These are phyloP conservation scores for Backusella australiensis DNA, from an alignment of 192 early-diverging fungal genomes.

Conservation along the genomic window DNA sequence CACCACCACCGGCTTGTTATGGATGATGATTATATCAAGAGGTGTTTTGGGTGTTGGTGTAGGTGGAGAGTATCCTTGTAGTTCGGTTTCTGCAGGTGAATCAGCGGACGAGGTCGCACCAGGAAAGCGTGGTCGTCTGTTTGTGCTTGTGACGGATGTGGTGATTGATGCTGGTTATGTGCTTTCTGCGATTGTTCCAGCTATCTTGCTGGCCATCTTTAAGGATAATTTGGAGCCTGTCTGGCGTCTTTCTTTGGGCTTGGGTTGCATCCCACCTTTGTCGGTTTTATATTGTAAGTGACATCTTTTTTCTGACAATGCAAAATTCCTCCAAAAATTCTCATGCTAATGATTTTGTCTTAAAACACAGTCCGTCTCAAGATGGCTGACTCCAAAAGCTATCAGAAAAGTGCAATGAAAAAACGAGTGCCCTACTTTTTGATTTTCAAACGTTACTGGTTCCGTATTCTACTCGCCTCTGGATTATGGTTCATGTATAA, in stretches of 20 bases:
- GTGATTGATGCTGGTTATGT: slow-evolving; percentile 52
- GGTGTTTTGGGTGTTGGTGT: slow-evolving; percentile 47
- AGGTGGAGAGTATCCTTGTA: slow-evolving; percentile 54
- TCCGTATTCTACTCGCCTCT: slow-evolving; percentile 44
- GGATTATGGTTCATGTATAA: slow-evolving; percentile 49
- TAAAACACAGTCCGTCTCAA: slow-evolving; percentile 45
- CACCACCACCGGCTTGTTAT: slow-evolving; percentile 40
- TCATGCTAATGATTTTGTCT: neutral
- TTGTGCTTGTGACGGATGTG: slow-evolving; percentile 41
- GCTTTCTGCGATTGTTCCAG: slow-evolving; percentile 41
- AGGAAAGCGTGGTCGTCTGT: slow-evolving; percentile 32
- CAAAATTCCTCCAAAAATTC: neutral
- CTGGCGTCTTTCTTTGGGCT: slow-evolving; percentile 54
- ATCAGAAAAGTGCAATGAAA: slow-evolving; percentile 42
- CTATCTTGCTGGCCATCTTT: slow-evolving; percentile 48
- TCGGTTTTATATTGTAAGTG: slow-evolving; percentile 48
- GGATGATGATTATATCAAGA: slow-evolving; percentile 44
- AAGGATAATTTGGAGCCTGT: slow-evolving; percentile 45
- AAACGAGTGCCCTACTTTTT: slow-evolving; percentile 50
- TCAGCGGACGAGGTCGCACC: slow-evolving; percentile 48
- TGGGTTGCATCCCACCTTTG: slow-evolving; percentile 49
- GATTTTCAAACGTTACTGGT: slow-evolving; percentile 53
- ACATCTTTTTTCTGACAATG: neutral
- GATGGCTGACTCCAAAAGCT: slow-evolving; percentile 52
- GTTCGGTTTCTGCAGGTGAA: slow-evolving; percentile 51